Evolutionary conservation across 805 yeast species (phyloP), one percentile per base, ranked within the genome.

Genomic region (Wickerhamiella lipophila): DNA sequence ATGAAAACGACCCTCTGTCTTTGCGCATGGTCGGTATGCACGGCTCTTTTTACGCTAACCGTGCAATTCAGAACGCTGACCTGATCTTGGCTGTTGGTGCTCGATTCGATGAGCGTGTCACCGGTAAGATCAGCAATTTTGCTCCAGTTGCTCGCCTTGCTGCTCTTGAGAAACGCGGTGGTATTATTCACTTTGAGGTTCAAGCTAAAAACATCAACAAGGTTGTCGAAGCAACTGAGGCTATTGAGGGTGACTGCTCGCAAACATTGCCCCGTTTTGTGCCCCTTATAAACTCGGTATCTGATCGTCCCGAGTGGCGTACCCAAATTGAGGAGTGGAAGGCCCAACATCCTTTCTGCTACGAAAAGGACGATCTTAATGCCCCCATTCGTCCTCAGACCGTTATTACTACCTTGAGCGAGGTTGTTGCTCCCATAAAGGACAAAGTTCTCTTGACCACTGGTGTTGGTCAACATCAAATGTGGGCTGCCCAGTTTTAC

Each of bases 401-500:
- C 39, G 79, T 89, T 46, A 78, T 92, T 55, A 66, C 73, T 41
- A 89, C 84, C 67, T 74, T 92, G 50, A 77, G 92, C 2, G 74
- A 77, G 53, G 80, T 87, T 58, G 79, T 87, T 27, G 75, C 70
- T 49, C 73, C 75, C 49, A 72, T 72, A 55, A 65, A 66, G 58
- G 83, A 77, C 61, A 88, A 83, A 58, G 87, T 85, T 51, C 77
- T 88, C 59, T 81, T 89, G 58, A 83, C 97, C 48, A 92, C 98
- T 32, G 98, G 98, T 74, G 97, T 92, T 47, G 98, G 98, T 53
- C 98, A 92, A 74, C 98, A 89, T 75, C 98, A 89, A 73, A 89
- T 89, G 98, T 89, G 98, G 98, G 94, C 97, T 34, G 97, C 97
- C 25, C 98, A 92, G 71, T 88, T 87, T 68, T 88, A 83, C 78